phyloP scores from a whole-genome alignment of 768 basidiomycete genomes.

The Collybia nuda region DNA sequence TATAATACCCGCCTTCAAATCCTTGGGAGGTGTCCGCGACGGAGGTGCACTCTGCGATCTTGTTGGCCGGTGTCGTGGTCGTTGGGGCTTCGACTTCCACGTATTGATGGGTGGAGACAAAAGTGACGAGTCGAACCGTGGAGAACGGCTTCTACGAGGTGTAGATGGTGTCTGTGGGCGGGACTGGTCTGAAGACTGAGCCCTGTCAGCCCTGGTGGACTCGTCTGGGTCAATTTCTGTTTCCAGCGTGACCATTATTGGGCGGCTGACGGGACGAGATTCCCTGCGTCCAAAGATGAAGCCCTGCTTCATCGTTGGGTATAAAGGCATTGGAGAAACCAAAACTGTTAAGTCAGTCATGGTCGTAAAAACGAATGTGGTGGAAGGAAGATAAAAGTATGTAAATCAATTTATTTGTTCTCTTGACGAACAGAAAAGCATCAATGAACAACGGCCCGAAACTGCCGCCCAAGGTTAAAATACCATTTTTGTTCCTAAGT shows the following conservation, averaged over 20 bases:
- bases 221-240: slow-evolving; percentile 24
- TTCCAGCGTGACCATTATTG: slow-evolving; percentile 47
- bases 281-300: slow-evolving; percentile 32
- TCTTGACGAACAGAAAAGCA: no score
- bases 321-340: slow-evolving; percentile 44
- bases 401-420: no score
- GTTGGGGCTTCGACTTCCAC: slow-evolving; percentile 33
- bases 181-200: slow-evolving; percentile 1
- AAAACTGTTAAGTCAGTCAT: slow-evolving; percentile 57
- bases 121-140: slow-evolving; percentile 30
- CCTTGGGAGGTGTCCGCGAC: slow-evolving; percentile 22
- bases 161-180: slow-evolving; percentile 1
- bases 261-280: slow-evolving; percentile 22
- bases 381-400: background rate
- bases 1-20: slow-evolving; percentile 1
- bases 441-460: no score
- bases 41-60: slow-evolving; percentile 51
- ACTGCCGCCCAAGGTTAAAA: no score
- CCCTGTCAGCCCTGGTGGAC: slow-evolving; percentile 13
- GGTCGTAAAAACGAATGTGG: slow-evolving; percentile 7
- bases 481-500: no score
- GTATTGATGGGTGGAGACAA: slow-evolving; percentile 51
- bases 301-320: slow-evolving; percentile 28
- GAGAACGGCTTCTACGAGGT: slow-evolving; percentile 13
- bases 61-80: slow-evolving; percentile 36